Evolutionary conservation across 2,329 filamentous ascomycete genomes (phyloP), one percentile per base, ranked within the genome.

Genomic region (Alternaria brassicicola): DNA sequence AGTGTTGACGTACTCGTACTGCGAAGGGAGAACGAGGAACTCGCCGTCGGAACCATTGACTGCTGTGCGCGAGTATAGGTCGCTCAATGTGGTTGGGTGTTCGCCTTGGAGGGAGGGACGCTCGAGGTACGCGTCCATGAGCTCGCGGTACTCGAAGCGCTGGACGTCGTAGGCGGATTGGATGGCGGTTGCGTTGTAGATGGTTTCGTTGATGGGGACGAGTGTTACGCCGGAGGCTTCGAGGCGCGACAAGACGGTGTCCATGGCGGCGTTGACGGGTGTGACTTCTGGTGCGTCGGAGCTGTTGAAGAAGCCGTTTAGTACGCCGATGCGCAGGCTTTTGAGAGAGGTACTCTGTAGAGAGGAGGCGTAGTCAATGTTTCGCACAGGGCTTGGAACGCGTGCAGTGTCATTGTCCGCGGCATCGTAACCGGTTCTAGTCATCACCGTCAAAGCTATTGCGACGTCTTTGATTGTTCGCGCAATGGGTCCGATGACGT

Each of bases 21-120:
- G 84, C 2, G 78, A 74, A 0, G 86, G 85, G 5, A 89, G 82
- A 33, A 89, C 85, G 1, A 89, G 74, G 67, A 86, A 89, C 2
- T 84, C 75, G 6, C 79, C 79, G 19, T 57, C 52, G 0, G 77
- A 64, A 0, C 61, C 65, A 28, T 72, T 74, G 3, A 76, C 58
- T 10, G 72, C 61, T 63, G 66, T 72, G 30, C 61, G 79, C 13
- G 69, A 71, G 64, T 85, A 86, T 0, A 89, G 73, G 4, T 84
- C 80, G 3, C 75, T 65, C 8, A 88, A 79, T 3, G 77, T 82
- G 0, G 57, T 57, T 0, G 84, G 82, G 33, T 79, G 81, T 2
- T 68, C 47, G 4, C 84, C 82, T 3, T 59, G 63, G 0, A 83
- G 76, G 21, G 73, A 74, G 1, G 79, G 64, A 2, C 78, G 77